Evolutionary conservation across 805 yeast species (phyloP).

Genomic region (Kodamaea hsintzibuensis): DNA sequence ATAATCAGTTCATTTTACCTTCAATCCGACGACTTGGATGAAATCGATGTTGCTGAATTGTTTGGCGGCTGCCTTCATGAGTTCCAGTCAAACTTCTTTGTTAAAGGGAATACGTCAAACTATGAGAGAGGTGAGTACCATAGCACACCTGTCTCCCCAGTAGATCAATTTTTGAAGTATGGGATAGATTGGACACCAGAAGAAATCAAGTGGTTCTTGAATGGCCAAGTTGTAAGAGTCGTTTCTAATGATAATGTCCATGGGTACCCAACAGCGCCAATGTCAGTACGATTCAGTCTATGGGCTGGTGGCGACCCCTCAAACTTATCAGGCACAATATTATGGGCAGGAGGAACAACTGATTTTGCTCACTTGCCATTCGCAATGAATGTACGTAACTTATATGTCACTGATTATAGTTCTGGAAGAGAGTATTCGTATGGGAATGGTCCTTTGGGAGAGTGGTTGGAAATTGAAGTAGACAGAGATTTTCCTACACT

Average conservation of each 20-base stretch:
- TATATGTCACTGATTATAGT: conserved; percentile 28
- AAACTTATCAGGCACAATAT: conserved; percentile 36
- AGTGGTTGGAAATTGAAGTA: conserved; percentile 14
- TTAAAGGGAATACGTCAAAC: conserved; percentile 38
- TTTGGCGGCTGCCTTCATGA: conserved; percentile 37
- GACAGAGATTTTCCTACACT: not conserved
- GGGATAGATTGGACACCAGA: conserved; percentile 40
- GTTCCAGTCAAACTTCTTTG: conserved; percentile 40
- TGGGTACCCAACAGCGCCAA: conserved; percentile 39
- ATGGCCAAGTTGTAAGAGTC: conserved; percentile 28
- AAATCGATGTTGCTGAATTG: conserved; percentile 40
- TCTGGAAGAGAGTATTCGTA: conserved; percentile 30
- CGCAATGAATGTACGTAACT: conserved; percentile 27
- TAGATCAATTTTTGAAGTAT: conserved; percentile 26
- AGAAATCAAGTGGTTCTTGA: conserved; percentile 30
- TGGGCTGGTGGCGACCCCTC: conserved; percentile 45
- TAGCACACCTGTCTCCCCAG: conserved; percentile 23
- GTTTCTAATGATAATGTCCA: conserved; percentile 19
- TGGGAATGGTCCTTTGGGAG: conserved; percentile 20
- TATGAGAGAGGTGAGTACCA: conserved; percentile 40
- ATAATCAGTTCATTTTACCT: conserved; percentile 40
- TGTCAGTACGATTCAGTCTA: conserved; percentile 34
- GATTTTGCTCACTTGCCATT: conserved; percentile 33
- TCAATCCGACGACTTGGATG: conserved; percentile 46
- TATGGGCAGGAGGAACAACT: conserved; percentile 43